phyloP scores from a whole-genome alignment of 306 rosid genomes.

The Castanospermum australe region DNA sequence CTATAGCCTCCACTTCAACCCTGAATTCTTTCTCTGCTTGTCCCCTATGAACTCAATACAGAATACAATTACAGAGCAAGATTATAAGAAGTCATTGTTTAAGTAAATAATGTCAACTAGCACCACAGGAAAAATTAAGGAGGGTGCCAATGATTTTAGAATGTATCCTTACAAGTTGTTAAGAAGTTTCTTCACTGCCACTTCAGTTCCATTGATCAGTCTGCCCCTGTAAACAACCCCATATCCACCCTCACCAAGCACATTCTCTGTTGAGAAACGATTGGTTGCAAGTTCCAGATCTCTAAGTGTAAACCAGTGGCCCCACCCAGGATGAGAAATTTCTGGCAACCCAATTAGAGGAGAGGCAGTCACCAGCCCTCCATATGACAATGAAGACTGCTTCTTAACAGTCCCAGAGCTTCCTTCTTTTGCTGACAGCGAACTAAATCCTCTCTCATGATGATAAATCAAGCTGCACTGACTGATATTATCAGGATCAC shows the following conservation, averaged over 20 bases:
- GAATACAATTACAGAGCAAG: slow-evolving; percentile 9
- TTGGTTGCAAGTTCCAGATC: slow-evolving; percentile 83
- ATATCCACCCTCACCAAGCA: slow-evolving; percentile 96
- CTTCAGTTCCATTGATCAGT: slow-evolving; percentile 87
- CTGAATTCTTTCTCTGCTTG: slow-evolving; percentile 98
- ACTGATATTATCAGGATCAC: slow-evolving; percentile 73
- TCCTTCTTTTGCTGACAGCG: slow-evolving; percentile 87
- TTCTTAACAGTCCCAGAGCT: slow-evolving; percentile 70
- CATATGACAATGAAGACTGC: slow-evolving; percentile 53
- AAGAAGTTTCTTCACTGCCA: slow-evolving; percentile 94
- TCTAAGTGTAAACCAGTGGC: slow-evolving; percentile 98
- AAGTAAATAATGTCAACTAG: not conserved
- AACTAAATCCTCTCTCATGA: slow-evolving; percentile 79
- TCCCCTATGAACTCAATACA: slow-evolving; percentile 59
- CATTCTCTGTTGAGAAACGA: slow-evolving; percentile 63
- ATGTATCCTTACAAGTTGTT: slow-evolving; percentile 81
- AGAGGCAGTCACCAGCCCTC: slow-evolving; percentile 72
- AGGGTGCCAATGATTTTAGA: not conserved
- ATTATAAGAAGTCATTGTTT: slow-evolving; percentile 19
- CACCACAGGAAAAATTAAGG: not conserved
- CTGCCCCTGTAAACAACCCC: slow-evolving; percentile 89
- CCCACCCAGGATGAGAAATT: slow-evolving; percentile 98
- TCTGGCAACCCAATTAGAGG: slow-evolving; percentile 91
- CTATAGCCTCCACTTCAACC: slow-evolving; percentile 99
- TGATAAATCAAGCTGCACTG: slow-evolving; percentile 84